Percentiles rank a stretch among this genome's conserved stretches.
These are phyloP conservation scores for Penicillium lividum DNA, from an alignment of 495 filamentous ascomycete genomes.

Conservation along the genomic window DNA sequence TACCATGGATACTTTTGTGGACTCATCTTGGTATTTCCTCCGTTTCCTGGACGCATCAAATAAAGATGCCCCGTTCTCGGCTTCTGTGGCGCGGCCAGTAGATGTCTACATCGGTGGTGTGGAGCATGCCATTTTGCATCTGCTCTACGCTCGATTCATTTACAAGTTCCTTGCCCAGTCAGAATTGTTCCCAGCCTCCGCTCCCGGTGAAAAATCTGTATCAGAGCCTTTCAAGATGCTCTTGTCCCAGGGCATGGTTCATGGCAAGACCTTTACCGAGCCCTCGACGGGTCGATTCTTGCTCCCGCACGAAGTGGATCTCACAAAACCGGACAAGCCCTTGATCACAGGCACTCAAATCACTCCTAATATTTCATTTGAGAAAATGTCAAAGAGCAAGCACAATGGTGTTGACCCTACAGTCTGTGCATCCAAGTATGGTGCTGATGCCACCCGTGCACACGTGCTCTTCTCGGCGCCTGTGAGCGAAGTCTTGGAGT, in stretches of 20 bases:
- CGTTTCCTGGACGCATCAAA: constrained; percentile 74
- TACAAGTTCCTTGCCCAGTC: constrained; percentile 78
- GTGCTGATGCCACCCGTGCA: constrained; percentile 80
- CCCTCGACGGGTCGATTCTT: constrained; percentile 75
- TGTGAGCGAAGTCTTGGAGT: constrained; percentile 78
- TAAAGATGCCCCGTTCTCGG: constrained; percentile 57
- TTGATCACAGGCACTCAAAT: constrained; percentile 60
- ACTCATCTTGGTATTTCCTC: constrained; percentile 91
- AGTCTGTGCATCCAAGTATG: constrained; percentile 66
- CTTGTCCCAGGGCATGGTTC: constrained; percentile 89
- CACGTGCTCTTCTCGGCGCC: constrained; percentile 88
- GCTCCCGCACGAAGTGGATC: constrained; percentile 73
- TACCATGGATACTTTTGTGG: constrained; percentile 95
- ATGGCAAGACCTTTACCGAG: constrained; percentile 79
- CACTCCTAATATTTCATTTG: constrained; percentile 62
- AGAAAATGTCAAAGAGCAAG: constrained; percentile 98
- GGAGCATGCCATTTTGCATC: constrained; percentile 87
- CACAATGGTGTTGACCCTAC: constrained; percentile 89
- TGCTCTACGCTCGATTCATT: constrained; percentile 90
- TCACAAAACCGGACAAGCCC: constrained; percentile 56
- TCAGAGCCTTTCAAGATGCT: constrained; percentile 77
- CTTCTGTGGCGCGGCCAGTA: constrained; percentile 65
- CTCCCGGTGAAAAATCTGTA: constrained; percentile 28
- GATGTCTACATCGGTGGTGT: constrained; percentile 86
- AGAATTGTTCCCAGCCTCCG: constrained; percentile 50